Conservation (phyloP, 1,139 yeast genomes). For the Suhomyces coccinellae region DNA sequence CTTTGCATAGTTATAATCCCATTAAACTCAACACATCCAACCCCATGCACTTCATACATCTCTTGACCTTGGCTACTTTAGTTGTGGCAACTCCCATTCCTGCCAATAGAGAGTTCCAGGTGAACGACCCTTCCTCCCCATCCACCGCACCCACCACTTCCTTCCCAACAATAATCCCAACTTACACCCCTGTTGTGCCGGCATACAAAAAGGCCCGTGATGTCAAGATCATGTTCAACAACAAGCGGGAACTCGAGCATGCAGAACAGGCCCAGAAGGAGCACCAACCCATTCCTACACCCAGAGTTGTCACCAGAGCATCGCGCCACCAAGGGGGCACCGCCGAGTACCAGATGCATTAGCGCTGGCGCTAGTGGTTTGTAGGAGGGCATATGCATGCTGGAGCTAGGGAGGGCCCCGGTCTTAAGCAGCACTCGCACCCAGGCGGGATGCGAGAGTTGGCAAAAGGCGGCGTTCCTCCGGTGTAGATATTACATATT, state of each 20-base stretch:
- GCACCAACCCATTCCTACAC: not conserved
- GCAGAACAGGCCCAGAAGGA: conserved; percentile 8
- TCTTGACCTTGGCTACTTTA: conserved; percentile 1
- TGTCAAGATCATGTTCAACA: conserved; percentile 19
- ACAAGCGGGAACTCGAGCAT: conserved; percentile 16
- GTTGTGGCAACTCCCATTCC: conserved; percentile 28
- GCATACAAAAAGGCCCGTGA: conserved; percentile 12
- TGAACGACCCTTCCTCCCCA: conserved; percentile 9
- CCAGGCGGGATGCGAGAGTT: too few species aligned
- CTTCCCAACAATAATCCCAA: conserved; percentile 21
- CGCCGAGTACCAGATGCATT: conserved; percentile 10
- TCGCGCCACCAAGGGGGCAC: conserved; percentile 5
- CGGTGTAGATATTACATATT: too few species aligned
- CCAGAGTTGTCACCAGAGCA: conserved; percentile 1
- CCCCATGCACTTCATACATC: conserved; percentile 2
- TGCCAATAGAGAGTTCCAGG: conserved; percentile 25
- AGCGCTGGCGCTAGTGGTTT: conserved; percentile 7
- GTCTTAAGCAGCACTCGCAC: not conserved
- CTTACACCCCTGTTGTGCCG: conserved; percentile 21
- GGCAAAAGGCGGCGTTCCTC: too few species aligned
- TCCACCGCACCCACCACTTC: conserved; percentile 13
- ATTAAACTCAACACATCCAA: not conserved
- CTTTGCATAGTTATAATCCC: not conserved
- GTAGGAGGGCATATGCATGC: not conserved
- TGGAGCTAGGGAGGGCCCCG: not conserved